Evolutionary conservation across 805 yeast genomes (phyloP), one percentile per base, ranked within the genome.

Genomic region (Hyphopichia homilentoma): DNA sequence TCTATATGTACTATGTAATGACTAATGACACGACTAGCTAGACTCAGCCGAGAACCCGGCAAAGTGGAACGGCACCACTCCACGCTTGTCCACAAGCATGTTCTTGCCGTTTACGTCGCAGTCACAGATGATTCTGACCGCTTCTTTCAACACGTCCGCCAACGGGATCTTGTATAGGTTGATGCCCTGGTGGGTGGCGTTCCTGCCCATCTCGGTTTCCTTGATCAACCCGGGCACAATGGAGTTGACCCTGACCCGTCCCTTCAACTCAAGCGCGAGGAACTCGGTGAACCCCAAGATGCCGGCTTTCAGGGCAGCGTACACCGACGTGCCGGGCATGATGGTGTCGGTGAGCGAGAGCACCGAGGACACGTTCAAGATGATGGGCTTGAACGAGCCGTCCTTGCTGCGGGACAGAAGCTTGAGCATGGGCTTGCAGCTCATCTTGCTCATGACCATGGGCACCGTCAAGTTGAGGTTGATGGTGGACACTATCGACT

Each of bases 271-370:
- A 1, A 53, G 44, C 0, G 89, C 82, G 21, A 84, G 50, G 0
- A 80, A 53, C 27, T 63, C 56, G 0, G 87, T 73, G 44, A 85
- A 77, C 3, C 81, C 81, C 29, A 73, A 57, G 3, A 86, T 47
- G 0, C 87, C 95, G 0, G 81, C 79, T 48, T 86, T 86, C 33
- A 82, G 63, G 0, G 88, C 84, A 0, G 81, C 61, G 44, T 86
- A 86, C 0, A 79, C 79, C 0, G 77, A 40, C 0, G 87, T 70
- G 1, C 94, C 94, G 3, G 72, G 68, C 0, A 63, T 40, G 1
- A 45, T 39, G 4, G 43, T 30, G 7, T 52, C 50, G 0, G 67
- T 59, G 3, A 60, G 27, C 0, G 82, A 76, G 15, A 86, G 57
- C 6, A 81, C 68, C 0, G 94, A 84, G 2, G 90, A 74, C 1